These are phyloP conservation scores for Casaregolazyma suthepensis DNA, from an alignment of 1,139 yeast genomes.

Conservation along the genomic window DNA sequence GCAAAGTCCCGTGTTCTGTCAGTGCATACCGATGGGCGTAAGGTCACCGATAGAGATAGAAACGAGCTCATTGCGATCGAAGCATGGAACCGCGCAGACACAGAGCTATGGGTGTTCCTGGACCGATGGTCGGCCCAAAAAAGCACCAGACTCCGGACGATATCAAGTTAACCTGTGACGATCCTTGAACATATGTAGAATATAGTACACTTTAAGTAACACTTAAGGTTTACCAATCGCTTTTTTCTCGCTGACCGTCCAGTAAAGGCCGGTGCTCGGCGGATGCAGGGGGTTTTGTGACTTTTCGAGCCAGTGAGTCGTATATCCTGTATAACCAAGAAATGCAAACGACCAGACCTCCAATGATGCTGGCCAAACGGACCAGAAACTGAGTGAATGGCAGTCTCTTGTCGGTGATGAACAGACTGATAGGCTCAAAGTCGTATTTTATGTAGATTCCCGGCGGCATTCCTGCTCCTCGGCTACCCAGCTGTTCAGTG, in stretches of 20 bases:
- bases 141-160: neutral
- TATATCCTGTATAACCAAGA: constrained; percentile 26
- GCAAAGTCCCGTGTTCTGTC: constrained; percentile 12
- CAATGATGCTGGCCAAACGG: constrained; percentile 71
- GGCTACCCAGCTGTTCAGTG: constrained; percentile 43
- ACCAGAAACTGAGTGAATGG: constrained; percentile 75
- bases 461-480: constrained; percentile 40
- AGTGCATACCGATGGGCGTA: neutral
- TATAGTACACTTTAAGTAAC: too few relatives aligned
- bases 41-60: constrained; percentile 8
- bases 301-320: constrained; percentile 12
- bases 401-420: constrained; percentile 63
- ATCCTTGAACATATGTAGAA: neutral
- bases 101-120: constrained; percentile 27
- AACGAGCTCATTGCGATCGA: constrained; percentile 16
- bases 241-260: neutral
- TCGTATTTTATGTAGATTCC: constrained; percentile 82
- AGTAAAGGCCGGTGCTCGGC: neutral
- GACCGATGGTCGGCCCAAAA: constrained; percentile 8
- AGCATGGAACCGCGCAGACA: constrained; percentile 25
- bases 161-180: neutral
- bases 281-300: constrained; percentile 7
- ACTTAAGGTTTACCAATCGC: neutral
- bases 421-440: constrained; percentile 77
- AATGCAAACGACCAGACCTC: constrained; percentile 55